phyloP scores from a whole-genome alignment of 805 yeast species.

The Debaryomyces tyrocola region DNA sequence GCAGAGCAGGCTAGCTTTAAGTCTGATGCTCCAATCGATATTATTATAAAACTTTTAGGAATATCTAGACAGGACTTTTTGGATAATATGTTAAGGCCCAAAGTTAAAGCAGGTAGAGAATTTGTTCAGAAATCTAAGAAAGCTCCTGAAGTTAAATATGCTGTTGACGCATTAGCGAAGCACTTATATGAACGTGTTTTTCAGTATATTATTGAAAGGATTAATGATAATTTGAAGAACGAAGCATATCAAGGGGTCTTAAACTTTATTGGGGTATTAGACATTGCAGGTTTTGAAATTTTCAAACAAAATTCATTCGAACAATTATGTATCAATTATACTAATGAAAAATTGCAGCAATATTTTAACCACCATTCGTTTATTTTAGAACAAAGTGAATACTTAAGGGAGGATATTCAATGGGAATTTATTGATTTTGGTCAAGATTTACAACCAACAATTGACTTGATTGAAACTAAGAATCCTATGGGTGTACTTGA shows the following conservation, averaged over 20 bases:
- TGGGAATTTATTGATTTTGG: slow-evolving; percentile 91
- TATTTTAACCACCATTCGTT: slow-evolving; percentile 64
- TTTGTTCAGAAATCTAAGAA: slow-evolving; percentile 76
- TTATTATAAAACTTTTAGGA: slow-evolving; percentile 64
- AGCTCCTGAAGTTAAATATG: slow-evolving; percentile 74
- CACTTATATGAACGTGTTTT: slow-evolving; percentile 83
- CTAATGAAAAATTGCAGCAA: slow-evolving; percentile 61
- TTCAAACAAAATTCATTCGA: slow-evolving; percentile 59
- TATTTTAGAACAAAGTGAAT: slow-evolving; percentile 60
- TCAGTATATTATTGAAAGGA: slow-evolving; percentile 69
- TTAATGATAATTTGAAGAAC: slow-evolving; percentile 60
- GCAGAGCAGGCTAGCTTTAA: slow-evolving; percentile 76
- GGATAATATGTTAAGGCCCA: slow-evolving; percentile 67
- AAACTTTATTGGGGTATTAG: slow-evolving; percentile 56
- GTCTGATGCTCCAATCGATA: slow-evolving; percentile 48
- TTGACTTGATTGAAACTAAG: slow-evolving; percentile 80
- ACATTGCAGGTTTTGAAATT: slow-evolving; percentile 64
- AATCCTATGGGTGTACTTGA: slow-evolving; percentile 81
- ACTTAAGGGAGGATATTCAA: slow-evolving; percentile 56
- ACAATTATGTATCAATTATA: slow-evolving; percentile 59
- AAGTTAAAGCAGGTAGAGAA: slow-evolving; percentile 89
- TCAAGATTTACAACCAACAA: slow-evolving; percentile 89
- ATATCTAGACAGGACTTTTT: slow-evolving; percentile 53
- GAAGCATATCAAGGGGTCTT: slow-evolving; percentile 25
- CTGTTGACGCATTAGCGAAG: slow-evolving; percentile 86